phyloP scores from a whole-genome alignment of 2,329 filamentous ascomycete species.

The Parastagonospora avenae region DNA sequence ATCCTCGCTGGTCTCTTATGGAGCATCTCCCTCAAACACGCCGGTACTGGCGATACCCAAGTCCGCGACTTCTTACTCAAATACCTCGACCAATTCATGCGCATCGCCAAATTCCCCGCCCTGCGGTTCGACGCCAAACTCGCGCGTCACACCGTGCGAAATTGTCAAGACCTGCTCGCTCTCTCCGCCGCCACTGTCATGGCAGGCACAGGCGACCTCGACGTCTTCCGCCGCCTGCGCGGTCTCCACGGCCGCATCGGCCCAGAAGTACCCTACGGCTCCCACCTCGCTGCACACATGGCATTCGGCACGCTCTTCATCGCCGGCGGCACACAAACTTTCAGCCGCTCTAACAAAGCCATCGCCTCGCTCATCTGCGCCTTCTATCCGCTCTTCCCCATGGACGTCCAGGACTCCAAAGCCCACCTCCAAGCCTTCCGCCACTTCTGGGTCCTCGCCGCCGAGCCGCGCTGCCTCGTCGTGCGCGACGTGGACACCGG shows the following conservation, averaged over 20 bases:
- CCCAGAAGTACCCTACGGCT: constrained; percentile 84
- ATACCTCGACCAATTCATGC: constrained; percentile 86
- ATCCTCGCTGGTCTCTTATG: constrained; percentile 90
- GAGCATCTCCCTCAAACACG: constrained; percentile 55
- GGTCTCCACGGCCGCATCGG: constrained; percentile 88
- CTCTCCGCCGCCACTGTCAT: constrained; percentile 86
- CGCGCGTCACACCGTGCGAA: constrained; percentile 79
- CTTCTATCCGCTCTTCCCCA: constrained; percentile 93
- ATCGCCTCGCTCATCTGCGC: constrained; percentile 85
- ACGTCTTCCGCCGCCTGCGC: constrained; percentile 82
- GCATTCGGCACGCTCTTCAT: constrained; percentile 90
- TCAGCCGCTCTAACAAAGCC: constrained; percentile 85
- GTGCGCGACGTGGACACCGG: constrained; percentile 85
- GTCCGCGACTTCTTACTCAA: constrained; percentile 82
- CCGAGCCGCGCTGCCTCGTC: constrained; percentile 86
- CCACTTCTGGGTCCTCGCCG: constrained; percentile 95
- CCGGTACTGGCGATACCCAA: constrained; percentile 59
- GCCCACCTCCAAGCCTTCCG: constrained; percentile 95
- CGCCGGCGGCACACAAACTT: constrained; percentile 89
- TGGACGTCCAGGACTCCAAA: constrained; percentile 87
- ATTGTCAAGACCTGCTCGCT: constrained; percentile 88
- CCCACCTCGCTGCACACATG: constrained; percentile 89
- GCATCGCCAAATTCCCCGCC: constrained; percentile 69
- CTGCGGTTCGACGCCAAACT: constrained; percentile 81
- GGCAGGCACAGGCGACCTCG: constrained; percentile 91